Conservation (phyloP, 2,329 filamentous ascomycete genomes). For the Cladosporium sp. region DNA sequence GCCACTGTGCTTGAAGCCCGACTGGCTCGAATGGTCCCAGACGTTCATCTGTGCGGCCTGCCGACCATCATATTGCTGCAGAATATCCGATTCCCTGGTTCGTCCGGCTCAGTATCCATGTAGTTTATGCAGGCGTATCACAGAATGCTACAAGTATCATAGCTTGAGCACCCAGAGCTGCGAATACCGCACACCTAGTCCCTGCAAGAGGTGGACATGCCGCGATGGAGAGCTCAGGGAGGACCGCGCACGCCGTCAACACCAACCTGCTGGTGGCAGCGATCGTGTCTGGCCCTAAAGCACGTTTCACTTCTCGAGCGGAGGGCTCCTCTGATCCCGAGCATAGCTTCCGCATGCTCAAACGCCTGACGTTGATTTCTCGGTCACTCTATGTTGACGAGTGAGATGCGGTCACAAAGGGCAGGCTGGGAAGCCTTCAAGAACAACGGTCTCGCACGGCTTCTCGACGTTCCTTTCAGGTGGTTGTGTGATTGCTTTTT, state of each 20-base stretch:
- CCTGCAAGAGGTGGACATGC: background rate
- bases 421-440: background rate
- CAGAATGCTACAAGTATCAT: background rate
- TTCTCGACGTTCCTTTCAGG: background rate
- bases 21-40: background rate
- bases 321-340: background rate
- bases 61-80: constrained; percentile 1
- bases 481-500: constrained; percentile 2
- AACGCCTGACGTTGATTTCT: background rate
- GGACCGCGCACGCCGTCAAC: background rate
- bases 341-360: background rate
- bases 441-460: background rate
- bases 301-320: background rate
- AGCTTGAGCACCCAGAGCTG: background rate
- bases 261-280: background rate
- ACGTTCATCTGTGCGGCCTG: background rate
- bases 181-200: background rate
- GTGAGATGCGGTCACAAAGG: constrained; percentile 3
- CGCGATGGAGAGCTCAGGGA: background rate
- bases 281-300: background rate
- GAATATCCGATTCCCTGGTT: background rate
- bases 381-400: background rate
- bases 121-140: background rate
- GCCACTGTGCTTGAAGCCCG: background rate
- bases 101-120: background rate